Evolutionary conservation across 768 basidiomycete species (phyloP).

Genomic region (Boletus subcaerulescens): DNA sequence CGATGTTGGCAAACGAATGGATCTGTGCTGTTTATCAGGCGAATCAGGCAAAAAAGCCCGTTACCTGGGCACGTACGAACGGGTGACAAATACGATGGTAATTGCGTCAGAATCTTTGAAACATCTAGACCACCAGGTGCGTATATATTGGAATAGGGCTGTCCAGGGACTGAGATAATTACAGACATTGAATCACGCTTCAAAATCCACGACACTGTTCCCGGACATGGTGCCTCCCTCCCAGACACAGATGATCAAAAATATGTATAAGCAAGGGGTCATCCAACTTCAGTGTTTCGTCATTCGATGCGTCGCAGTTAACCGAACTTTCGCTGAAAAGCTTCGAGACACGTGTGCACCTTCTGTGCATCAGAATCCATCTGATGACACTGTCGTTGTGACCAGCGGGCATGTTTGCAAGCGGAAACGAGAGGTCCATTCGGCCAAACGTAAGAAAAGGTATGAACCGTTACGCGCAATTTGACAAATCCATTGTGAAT

Average conservation of each 20-base stretch:
- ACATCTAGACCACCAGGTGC: slow-evolving; percentile 10
- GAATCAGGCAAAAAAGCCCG: background rate
- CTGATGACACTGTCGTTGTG: background rate
- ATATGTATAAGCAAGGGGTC: slow-evolving; percentile 29
- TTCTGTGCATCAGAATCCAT: background rate
- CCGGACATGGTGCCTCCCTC: slow-evolving; percentile 23
- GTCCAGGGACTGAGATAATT: background rate
- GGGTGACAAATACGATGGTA: slow-evolving; percentile 13
- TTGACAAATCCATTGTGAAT: background rate
- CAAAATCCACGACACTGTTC: slow-evolving; percentile 18
- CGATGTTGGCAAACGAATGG: slow-evolving; percentile 14
- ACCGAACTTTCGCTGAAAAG: slow-evolving; percentile 12
- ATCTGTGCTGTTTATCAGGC: slow-evolving; percentile 13
- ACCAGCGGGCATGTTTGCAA: slow-evolving; percentile 1
- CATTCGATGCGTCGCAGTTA: slow-evolving; percentile 21
- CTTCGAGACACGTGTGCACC: slow-evolving; percentile 3
- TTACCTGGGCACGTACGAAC: slow-evolving; percentile 30
- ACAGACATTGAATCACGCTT: slow-evolving; percentile 19
- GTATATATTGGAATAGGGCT: background rate
- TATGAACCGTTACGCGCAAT: background rate
- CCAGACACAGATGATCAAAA: slow-evolving; percentile 23
- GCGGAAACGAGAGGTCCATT: slow-evolving; percentile 7
- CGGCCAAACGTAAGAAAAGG: slow-evolving; percentile 12
- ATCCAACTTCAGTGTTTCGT: slow-evolving; percentile 28
- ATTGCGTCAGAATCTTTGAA: slow-evolving; percentile 12